These are phyloP conservation scores for Periconia digitata DNA, from an alignment of 2,329 filamentous ascomycete genomes.

Conservation along the genomic window DNA sequence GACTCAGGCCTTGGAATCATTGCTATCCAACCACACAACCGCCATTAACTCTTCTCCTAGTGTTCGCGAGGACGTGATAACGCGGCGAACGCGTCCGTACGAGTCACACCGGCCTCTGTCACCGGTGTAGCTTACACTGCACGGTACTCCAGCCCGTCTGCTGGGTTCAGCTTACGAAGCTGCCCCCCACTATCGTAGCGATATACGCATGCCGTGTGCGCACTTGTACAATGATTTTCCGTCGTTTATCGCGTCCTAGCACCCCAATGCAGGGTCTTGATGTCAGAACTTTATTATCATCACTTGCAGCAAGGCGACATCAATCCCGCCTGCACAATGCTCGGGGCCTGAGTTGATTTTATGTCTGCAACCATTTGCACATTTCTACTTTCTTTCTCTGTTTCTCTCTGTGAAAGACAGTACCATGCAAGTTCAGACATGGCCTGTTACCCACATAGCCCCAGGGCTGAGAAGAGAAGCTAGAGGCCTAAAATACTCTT, in stretches of 20 bases:
- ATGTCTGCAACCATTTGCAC: too few species aligned
- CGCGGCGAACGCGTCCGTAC: slow-evolving; percentile 1
- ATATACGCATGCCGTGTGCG: slow-evolving; percentile 1
- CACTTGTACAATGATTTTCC: slow-evolving; percentile 4
- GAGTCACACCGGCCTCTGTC: slow-evolving; percentile 2
- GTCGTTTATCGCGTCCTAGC: slow-evolving; percentile 21
- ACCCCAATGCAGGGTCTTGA: slow-evolving; percentile 17
- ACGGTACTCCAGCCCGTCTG: slow-evolving; percentile 6
- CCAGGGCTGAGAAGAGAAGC: neutral
- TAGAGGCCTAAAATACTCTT: neutral
- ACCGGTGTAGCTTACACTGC: slow-evolving; percentile 10
- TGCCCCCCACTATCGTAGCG: too few species aligned
- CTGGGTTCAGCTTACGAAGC: slow-evolving; percentile 14
- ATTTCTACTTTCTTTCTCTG: too few species aligned
- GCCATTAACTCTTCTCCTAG: slow-evolving; percentile 3
- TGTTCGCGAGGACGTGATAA: slow-evolving; percentile 6
- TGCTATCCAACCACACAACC: slow-evolving; percentile 2
- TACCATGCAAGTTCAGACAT: too few species aligned
- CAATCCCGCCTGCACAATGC: too few species aligned
- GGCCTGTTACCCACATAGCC: too few species aligned
- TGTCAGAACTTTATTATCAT: slow-evolving; percentile 31
- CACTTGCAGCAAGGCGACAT: slow-evolving; percentile 22
- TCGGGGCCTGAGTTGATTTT: too few species aligned
- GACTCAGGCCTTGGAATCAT: slow-evolving; percentile 3
- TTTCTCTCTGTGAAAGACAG: too few species aligned